phyloP scores from a whole-genome alignment of 352 stramenopile genomes.

The Phytophthora tubulina region DNA sequence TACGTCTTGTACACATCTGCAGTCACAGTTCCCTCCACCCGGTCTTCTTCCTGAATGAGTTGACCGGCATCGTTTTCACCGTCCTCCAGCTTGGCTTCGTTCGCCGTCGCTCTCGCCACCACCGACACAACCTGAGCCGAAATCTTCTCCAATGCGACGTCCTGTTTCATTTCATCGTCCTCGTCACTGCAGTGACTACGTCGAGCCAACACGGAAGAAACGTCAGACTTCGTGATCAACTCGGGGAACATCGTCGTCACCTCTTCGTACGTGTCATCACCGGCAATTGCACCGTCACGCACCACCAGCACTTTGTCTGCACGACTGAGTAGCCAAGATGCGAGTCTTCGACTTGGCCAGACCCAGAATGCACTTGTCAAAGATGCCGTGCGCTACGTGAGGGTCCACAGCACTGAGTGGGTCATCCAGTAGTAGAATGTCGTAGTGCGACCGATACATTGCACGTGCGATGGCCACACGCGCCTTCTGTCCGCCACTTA shows the following conservation, averaged over 20 bases:
- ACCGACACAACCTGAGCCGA: no score
- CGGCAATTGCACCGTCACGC: constrained; percentile 36
- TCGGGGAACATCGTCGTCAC: constrained; percentile 23
- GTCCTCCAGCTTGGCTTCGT: background rate
- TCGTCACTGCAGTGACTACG: no score
- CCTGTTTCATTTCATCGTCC: no score
- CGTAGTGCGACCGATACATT: constrained; percentile 89
- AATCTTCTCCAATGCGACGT: no score
- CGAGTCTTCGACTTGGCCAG: constrained; percentile 51
- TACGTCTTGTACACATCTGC: constrained; percentile 32
- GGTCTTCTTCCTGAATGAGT: constrained; percentile 40
- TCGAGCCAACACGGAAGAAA: no score
- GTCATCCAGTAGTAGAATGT: constrained; percentile 96
- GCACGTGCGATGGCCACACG: constrained; percentile 86
- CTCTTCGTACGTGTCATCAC: constrained; percentile 35
- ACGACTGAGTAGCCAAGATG: constrained; percentile 61
- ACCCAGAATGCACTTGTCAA: constrained; percentile 43
- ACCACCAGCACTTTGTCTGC: constrained; percentile 45
- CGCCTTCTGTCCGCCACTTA: constrained; percentile 92
- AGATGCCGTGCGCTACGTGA: constrained; percentile 50
- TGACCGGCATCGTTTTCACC: background rate
- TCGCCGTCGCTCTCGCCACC: background rate
- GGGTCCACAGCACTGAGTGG: constrained; percentile 35
- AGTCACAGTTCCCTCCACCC: constrained; percentile 27
- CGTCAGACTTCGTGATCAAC: background rate